Evolutionary conservation across 768 basidiomycete species (phyloP).

Genomic region (Boletus tomentosulus): DNA sequence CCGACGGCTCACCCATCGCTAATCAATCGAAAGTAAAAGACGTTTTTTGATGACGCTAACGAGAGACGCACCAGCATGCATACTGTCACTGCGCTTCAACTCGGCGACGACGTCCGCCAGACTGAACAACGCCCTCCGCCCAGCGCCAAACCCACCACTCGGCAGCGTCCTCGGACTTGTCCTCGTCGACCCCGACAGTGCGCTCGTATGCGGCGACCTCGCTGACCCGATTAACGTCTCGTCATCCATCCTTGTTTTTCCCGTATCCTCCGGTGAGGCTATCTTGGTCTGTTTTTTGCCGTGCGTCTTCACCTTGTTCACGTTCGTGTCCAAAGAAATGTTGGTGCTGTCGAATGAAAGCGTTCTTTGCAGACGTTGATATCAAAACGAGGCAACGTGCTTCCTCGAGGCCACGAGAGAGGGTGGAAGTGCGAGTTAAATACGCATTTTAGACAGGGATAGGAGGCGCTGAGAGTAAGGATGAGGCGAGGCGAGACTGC

Average conservation of each 20-base stretch:
- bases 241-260: constrained; percentile 17
- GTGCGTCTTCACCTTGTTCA: neutral
- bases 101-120: constrained; percentile 43
- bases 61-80: constrained; percentile 29
- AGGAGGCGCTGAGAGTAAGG: constrained; percentile 1
- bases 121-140: constrained; percentile 33
- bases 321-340: too few relatives aligned
- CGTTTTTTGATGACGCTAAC: neutral
- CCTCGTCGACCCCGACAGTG: constrained; percentile 14
- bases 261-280: neutral
- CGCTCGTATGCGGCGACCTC: constrained; percentile 18
- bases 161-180: constrained; percentile 10
- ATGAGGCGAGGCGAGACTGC: constrained; percentile 17
- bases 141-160: constrained; percentile 1
- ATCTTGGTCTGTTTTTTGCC: neutral
- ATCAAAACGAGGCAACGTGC: constrained; percentile 3
- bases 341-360: neutral
- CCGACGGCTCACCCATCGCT: constrained; percentile 30
- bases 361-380: constrained; percentile 1
- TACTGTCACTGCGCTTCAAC: constrained; percentile 35
- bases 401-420: constrained; percentile 9
- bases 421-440: constrained; percentile 5
- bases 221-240: constrained; percentile 22
- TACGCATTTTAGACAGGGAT: constrained; percentile 2
- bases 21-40: neutral